phyloP scores from a whole-genome alignment of 306 rosid species.

The Cicer chorassanicum region DNA sequence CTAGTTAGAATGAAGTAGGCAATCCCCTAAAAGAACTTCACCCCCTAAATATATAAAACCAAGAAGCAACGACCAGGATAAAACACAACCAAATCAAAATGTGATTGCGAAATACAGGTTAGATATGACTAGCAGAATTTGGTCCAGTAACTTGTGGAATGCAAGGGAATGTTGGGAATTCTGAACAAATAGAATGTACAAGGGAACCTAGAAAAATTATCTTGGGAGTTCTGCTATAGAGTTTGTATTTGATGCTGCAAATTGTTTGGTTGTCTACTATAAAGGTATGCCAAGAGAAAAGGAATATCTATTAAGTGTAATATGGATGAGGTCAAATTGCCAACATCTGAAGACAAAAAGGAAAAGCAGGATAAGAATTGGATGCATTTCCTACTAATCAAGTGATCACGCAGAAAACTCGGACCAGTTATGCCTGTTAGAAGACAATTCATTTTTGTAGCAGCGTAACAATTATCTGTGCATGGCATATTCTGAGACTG shows the following conservation, averaged over 20 bases:
- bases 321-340: constrained; percentile 2
- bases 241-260: neutral
- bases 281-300: constrained; percentile 3
- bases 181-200: constrained; percentile 1
- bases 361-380: neutral
- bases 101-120: constrained; percentile 11
- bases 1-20: constrained; percentile 23
- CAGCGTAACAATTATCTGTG: constrained; percentile 25
- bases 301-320: neutral
- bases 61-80: constrained; percentile 33
- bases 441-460: neutral
- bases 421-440: neutral
- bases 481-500: constrained; percentile 22
- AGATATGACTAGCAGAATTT: constrained; percentile 17
- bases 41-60: neutral
- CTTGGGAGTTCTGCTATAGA: neutral
- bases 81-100: constrained; percentile 7
- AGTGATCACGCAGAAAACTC: constrained; percentile 20
- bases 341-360: neutral
- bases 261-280: neutral
- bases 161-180: constrained; percentile 12
- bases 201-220: neutral
- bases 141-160: constrained; percentile 12
- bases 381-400: constrained; percentile 12
- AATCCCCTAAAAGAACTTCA: constrained; percentile 8